phyloP scores from a whole-genome alignment of 371 early-diverging fungal genomes.

The Nematocida major region DNA sequence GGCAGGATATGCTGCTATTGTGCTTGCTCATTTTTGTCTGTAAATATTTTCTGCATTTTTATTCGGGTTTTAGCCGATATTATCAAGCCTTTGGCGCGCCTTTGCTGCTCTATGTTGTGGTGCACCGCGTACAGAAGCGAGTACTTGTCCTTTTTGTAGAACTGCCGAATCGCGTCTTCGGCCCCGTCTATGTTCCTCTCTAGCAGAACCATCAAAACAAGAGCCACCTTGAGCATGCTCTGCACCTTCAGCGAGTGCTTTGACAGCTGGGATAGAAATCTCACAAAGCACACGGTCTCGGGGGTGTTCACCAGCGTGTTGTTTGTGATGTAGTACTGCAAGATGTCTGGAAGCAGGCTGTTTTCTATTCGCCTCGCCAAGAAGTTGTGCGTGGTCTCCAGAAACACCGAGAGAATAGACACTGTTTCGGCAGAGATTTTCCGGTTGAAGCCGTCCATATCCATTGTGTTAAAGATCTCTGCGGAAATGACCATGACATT shows the following conservation, averaged over 20 bases:
- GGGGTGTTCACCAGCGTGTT: not conserved
- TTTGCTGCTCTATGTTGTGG: not conserved
- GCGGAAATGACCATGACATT: conserved; percentile 30
- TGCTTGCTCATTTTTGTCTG: conserved; percentile 7
- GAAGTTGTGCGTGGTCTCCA: conserved; percentile 27
- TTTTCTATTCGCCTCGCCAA: conserved; percentile 17
- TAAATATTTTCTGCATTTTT: conserved; percentile 28
- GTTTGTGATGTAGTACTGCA: conserved; percentile 22
- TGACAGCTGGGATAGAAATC: not conserved
- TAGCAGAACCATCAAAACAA: conserved; percentile 3
- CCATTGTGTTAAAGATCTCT: not conserved
- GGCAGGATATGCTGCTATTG: conserved; percentile 2
- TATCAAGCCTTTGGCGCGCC: not conserved
- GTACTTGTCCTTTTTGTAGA: conserved; percentile 25
- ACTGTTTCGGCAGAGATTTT: not conserved
- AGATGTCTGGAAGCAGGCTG: conserved; percentile 11
- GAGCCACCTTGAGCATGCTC: not conserved
- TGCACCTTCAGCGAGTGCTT: not conserved
- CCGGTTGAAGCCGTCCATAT: not conserved
- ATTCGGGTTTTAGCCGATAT: not conserved
- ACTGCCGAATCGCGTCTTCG: not conserved
- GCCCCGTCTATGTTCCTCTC: conserved; percentile 19
- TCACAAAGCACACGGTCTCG: not conserved
- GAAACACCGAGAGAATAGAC: conserved; percentile 1
- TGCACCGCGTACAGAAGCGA: not conserved